Conservation (phyloP, 345 rosid species). For the Alliaria petiolata region DNA sequence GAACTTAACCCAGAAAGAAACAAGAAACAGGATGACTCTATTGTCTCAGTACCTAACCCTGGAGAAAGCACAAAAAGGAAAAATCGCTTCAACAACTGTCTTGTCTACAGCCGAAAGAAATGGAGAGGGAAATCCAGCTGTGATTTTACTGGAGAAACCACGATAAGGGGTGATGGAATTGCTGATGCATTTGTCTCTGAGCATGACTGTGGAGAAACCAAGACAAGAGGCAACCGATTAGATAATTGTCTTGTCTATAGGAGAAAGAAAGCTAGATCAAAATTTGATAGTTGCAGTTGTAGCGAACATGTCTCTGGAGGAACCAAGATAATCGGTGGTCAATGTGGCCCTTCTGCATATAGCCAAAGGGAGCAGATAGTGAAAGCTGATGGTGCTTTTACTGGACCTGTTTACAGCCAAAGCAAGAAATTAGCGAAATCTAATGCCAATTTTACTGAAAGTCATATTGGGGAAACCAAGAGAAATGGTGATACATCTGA, state of each 20-base stretch:
- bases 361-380: slow-evolving; percentile 8
- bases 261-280: slow-evolving; percentile 21
- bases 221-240: slow-evolving; percentile 6
- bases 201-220: slow-evolving; percentile 16
- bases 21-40: slow-evolving; percentile 21
- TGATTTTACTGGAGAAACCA: slow-evolving; percentile 1
- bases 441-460: slow-evolving; percentile 31
- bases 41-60: slow-evolving; percentile 8
- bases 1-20: neutral
- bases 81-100: slow-evolving; percentile 22
- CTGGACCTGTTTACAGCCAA: slow-evolving; percentile 27
- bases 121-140: slow-evolving; percentile 5
- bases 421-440: slow-evolving; percentile 39
- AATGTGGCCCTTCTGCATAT: slow-evolving; percentile 5
- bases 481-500: slow-evolving; percentile 32
- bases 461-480: slow-evolving; percentile 32
- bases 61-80: slow-evolving; percentile 19
- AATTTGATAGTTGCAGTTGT: neutral
- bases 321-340: slow-evolving; percentile 17
- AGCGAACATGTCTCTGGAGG: slow-evolving; percentile 7
- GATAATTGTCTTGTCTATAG: slow-evolving; percentile 22
- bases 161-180: slow-evolving; percentile 6
- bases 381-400: slow-evolving; percentile 10
- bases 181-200: slow-evolving; percentile 14
- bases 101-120: slow-evolving; percentile 29